Base-by-base conservation (phyloP, 1,284 basidiomycete genomes). In the Stereum hirsutum region DNA sequence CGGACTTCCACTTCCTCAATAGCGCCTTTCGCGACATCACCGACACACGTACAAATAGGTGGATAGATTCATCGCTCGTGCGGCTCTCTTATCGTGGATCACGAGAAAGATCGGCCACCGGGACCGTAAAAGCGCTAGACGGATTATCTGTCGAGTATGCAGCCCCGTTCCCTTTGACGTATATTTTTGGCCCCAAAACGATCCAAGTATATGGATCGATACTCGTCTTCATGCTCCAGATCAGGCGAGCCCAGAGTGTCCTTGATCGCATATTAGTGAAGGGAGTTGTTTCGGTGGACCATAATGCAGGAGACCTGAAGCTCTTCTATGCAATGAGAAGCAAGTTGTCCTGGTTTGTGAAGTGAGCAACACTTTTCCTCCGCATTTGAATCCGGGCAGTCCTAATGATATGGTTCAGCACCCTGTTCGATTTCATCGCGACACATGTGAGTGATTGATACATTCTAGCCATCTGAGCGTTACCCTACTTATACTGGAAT, bases 1-100 rank as follows among this genome's bases (percentile, higher is more conserved):
- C 66, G 28, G 89, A 92, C 58, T 89, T 88, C 57, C 89, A 92
- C 59, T 82, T 85, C 54, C 63, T 93, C 34, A 91, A 91, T 50
- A 80, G 76, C 27, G 76, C 81, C 5, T 83, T 92, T 51, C 69
- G 70, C 12, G 85, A 90, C 46, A 68, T 80, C 11, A 68, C 83
- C 27, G 72, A 78, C 48, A 62, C 72, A 10, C 61, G 65, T 6
- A 54, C 58, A 2, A 60, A 66, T 14, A 61, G 64, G 44, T 84
- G 79, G 78, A 75, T 91, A 45, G 78, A 89, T 41, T 58, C 79
- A 0, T 70, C 80, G 1, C 76, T 86, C 6, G 75, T 92, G n/a
- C 78, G 86, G 1, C 66, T 92, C 25, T 80, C 80, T 4, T 80
- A 79, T 58, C 66, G 74, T 33, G 71, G 72, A 19, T 57, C 54